phyloP scores from a whole-genome alignment of 179 eudicot genomes.

The Dionaea muscipula region DNA sequence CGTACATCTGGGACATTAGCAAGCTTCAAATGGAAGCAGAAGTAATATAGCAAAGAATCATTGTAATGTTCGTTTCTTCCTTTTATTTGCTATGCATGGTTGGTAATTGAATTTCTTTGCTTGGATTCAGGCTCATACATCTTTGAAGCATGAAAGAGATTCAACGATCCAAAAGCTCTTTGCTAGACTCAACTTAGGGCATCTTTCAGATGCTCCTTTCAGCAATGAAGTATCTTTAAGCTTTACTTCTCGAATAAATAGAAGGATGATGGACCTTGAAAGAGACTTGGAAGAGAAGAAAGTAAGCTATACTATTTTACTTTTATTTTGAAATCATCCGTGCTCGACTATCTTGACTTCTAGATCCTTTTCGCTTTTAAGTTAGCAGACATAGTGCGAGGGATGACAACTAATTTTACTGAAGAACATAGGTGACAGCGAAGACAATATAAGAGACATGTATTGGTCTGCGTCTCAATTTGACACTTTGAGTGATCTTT shows the following conservation, averaged over 20 bases:
- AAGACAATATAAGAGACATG: too few relatives aligned
- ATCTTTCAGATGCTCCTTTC: conserved; percentile 44
- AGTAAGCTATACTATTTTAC: conserved; percentile 22
- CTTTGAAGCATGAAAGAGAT: conserved; percentile 64
- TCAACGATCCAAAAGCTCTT: conserved; percentile 44
- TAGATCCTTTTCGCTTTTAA: too few relatives aligned
- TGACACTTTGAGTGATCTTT: too few relatives aligned
- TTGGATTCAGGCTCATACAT: conserved; percentile 44
- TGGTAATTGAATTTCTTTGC: conserved; percentile 10
- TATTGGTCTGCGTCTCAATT: too few relatives aligned
- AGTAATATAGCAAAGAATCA: conserved; percentile 25
- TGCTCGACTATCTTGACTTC: too few relatives aligned
- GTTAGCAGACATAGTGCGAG: too few relatives aligned
- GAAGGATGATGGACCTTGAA: conserved; percentile 47
- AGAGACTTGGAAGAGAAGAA: conserved; percentile 60
- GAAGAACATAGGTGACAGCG: too few relatives aligned
- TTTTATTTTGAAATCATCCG: too few relatives aligned
- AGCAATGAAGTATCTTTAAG: conserved; percentile 52
- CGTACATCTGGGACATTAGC: conserved; percentile 38
- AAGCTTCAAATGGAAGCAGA: conserved; percentile 71
- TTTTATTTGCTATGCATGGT: conserved; percentile 1
- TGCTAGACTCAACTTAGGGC: conserved; percentile 54
- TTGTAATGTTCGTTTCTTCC: conserved; percentile 7
- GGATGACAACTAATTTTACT: too few relatives aligned
- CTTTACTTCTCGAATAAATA: conserved; percentile 34